Conservation (phyloP, 257 asterid species). For the Paraleonurus japonicus region DNA sequence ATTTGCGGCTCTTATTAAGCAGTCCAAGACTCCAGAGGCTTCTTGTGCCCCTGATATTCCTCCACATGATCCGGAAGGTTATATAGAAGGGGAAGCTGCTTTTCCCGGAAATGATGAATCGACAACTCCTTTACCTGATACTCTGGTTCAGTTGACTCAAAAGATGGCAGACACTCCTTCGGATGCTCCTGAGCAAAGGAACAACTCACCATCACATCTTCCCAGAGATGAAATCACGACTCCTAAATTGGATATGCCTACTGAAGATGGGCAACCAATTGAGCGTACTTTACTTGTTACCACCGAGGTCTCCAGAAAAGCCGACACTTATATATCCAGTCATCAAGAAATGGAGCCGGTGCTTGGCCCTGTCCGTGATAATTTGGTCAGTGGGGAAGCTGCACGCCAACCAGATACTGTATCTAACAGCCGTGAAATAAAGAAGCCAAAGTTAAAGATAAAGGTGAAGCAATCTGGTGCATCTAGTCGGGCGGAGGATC, state of each 20-base stretch:
- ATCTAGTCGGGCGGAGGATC: slow-evolving; percentile 61
- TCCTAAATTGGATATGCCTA: slow-evolving; percentile 20
- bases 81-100: slow-evolving; percentile 35
- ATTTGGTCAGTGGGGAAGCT: slow-evolving; percentile 37
- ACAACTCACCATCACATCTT: slow-evolving; percentile 28
- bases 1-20: slow-evolving; percentile 87
- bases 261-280: slow-evolving; percentile 31
- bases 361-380: slow-evolving; percentile 28
- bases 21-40: slow-evolving; percentile 67
- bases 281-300: slow-evolving; percentile 26
- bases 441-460: slow-evolving; percentile 75
- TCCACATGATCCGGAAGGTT: slow-evolving; percentile 41
- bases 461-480: slow-evolving; percentile 73
- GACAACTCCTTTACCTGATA: slow-evolving; percentile 32
- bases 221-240: slow-evolving; percentile 27
- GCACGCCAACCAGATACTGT: slow-evolving; percentile 52
- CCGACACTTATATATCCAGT: slow-evolving; percentile 9
- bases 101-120: slow-evolving; percentile 32
- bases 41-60: slow-evolving; percentile 36
- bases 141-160: slow-evolving; percentile 28
- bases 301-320: slow-evolving; percentile 36
- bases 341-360: slow-evolving; percentile 30
- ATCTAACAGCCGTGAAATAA: slow-evolving; percentile 54
- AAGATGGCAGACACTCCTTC: slow-evolving; percentile 30
- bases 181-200: slow-evolving; percentile 28